Evolutionary conservation across 129 eudicot species (phyloP), one percentile per base, ranked within the genome.

Genomic region (Helianthus annuus): DNA sequence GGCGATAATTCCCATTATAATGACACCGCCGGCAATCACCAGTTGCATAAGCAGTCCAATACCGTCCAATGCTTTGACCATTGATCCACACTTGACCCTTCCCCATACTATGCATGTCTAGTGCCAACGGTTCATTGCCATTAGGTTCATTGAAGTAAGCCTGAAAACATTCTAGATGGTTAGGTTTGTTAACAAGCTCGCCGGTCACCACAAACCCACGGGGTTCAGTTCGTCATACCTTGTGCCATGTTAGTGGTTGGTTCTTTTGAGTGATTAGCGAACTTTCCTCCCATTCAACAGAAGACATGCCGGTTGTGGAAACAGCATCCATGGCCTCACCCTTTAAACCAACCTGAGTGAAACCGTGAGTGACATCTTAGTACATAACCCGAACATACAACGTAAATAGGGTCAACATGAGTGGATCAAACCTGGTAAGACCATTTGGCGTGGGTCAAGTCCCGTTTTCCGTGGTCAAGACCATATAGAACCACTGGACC

Each of bases 71-170:
- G 68, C 97, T 90, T 75, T 90, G 89, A 27, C 99, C 99, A 76
- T 94, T 94, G 64, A 94, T 81, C 97, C 97, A 94, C 22, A 90
- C 89, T 79, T 94, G 90, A 63, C 99, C 99, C 76, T 94, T 94
- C 2, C 97, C 96, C 99, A 94, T 94, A 55, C 96, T 94, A 40
- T 60, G 81, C 97, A 94, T 87, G 84, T 94, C 99, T 72, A 94
- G 71, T 29, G 96, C 97, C 81, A 94, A 71, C 5, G 99, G 97
- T 56, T 86, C 97, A 14, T 84, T 83, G 51, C 97, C 99, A 62
- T 79, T 89, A 27, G 99, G 99, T 71, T 87, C 89, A 79, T 88
- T 79, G 59, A 94, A 94, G 68, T 75, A 85, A 78, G 96, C 91
- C 99, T 94, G 85, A 19, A 71, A 85, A 71, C 1, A 27, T 66